Conservation (phyloP, 1,284 basidiomycete species). For the Xerocomus nothofagi region DNA sequence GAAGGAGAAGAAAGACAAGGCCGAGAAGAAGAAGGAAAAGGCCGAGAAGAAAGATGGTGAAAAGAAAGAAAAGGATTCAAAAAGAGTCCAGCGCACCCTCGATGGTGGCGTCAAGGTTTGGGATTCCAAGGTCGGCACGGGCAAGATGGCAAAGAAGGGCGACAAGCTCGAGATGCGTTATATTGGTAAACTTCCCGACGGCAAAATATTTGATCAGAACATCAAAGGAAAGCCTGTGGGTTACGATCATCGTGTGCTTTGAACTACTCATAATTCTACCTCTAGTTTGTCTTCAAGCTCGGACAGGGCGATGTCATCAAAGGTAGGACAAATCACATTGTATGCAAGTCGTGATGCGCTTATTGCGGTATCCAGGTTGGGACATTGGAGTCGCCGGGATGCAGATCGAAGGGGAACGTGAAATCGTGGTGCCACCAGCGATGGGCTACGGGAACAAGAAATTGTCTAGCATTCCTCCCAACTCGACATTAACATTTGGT, state of each 20-base stretch:
- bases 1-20: constrained; percentile 40
- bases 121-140: constrained; percentile 79
- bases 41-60: constrained; percentile 36
- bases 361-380: constrained; percentile 63
- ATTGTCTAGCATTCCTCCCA: constrained; percentile 55
- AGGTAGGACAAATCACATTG: constrained; percentile 44
- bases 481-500: constrained; percentile 76
- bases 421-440: constrained; percentile 73
- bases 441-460: constrained; percentile 71
- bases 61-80: constrained; percentile 40
- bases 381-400: constrained; percentile 91
- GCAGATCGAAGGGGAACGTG: constrained; percentile 88
- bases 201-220: constrained; percentile 89
- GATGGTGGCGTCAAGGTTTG: constrained; percentile 76
- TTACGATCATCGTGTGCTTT: constrained; percentile 11
- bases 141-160: constrained; percentile 84
- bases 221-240: constrained; percentile 82
- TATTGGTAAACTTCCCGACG: constrained; percentile 84
- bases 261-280: constrained; percentile 10
- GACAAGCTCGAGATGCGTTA: constrained; percentile 86
- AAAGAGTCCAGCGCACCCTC: constrained; percentile 45
- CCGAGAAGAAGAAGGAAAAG: constrained; percentile 40
- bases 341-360: not conserved
- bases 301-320: constrained; percentile 92
- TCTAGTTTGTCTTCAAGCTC: constrained; percentile 80